These are phyloP conservation scores for Boletellus emodensis DNA, from an alignment of 768 basidiomycete species.

Conservation along the genomic window DNA sequence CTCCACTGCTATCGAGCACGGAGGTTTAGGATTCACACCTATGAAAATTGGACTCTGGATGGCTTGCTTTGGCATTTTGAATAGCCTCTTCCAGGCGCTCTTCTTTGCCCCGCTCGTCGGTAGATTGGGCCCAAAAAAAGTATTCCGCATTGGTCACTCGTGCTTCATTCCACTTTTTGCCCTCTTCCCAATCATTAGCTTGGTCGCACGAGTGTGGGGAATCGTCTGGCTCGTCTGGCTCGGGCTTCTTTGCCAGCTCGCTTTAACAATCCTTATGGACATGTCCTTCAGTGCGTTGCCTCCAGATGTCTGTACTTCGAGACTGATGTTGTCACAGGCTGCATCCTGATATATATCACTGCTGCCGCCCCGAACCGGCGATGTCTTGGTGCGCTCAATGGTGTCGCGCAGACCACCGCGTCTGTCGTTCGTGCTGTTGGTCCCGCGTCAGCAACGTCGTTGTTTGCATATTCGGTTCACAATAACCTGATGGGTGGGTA, in stretches of 20 bases:
- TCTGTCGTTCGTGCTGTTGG: slow-evolving; percentile 33
- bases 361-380: slow-evolving; percentile 62
- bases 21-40: slow-evolving; percentile 37
- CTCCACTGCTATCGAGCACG: slow-evolving; percentile 33
- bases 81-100: slow-evolving; percentile 31
- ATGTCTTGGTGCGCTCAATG: slow-evolving; percentile 68
- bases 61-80: slow-evolving; percentile 31
- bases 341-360: slow-evolving; percentile 67
- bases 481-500: slow-evolving; percentile 35
- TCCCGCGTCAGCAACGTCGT: slow-evolving; percentile 29
- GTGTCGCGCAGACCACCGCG: slow-evolving; percentile 34
- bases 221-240: slow-evolving; percentile 27
- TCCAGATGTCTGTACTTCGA: background rate
- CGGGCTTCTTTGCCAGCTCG: slow-evolving; percentile 23
- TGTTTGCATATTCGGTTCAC: slow-evolving; percentile 37
- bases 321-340: slow-evolving; percentile 38
- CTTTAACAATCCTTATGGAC: slow-evolving; percentile 19
- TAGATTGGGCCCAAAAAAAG: slow-evolving; percentile 28
- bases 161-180: slow-evolving; percentile 29
- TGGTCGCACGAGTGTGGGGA: slow-evolving; percentile 23
- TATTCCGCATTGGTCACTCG: slow-evolving; percentile 27
- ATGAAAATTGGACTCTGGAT: slow-evolving; percentile 36
- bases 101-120: slow-evolving; percentile 31
- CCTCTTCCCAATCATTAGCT: slow-evolving; percentile 31
- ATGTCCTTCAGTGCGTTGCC: slow-evolving; percentile 34